phyloP scores from a whole-genome alignment of 2,329 filamentous ascomycete species.

The Aureobasidium sp. region DNA sequence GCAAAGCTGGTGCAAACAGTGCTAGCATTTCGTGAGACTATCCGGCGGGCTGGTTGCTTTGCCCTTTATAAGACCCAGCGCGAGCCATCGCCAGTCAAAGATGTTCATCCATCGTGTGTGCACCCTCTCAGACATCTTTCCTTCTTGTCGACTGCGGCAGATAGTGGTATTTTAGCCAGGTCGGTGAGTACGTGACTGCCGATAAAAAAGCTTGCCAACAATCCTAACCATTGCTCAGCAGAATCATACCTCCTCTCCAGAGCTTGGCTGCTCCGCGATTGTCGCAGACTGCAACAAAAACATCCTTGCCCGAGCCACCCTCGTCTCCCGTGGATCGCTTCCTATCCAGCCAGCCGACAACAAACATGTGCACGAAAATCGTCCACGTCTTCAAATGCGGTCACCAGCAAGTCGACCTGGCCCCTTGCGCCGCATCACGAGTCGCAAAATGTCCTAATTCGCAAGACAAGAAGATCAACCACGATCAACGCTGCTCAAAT shows the following conservation, averaged over 20 bases:
- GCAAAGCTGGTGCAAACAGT: constrained; percentile 13
- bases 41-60: constrained; percentile 5
- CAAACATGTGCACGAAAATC: constrained; percentile 38
- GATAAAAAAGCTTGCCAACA: neutral
- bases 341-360: neutral
- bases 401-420: constrained; percentile 34
- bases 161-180: constrained; percentile 3
- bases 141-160: neutral
- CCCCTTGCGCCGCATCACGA: constrained; percentile 38
- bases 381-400: constrained; percentile 40
- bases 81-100: constrained; percentile 5
- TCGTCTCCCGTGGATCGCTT: neutral
- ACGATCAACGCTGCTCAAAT: constrained; percentile 39
- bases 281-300: constrained; percentile 2
- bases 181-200: constrained; percentile 1
- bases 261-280: neutral
- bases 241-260: neutral
- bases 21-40: constrained; percentile 12
- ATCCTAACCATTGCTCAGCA: neutral
- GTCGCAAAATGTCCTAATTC: constrained; percentile 31
- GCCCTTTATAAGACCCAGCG: constrained; percentile 9
- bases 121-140: neutral
- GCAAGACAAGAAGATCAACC: constrained; percentile 37
- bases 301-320: neutral
- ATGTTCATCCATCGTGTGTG: constrained; percentile 5